A percentile compares a stretch with the other conserved stretches of the same genome.
Conservation (phyloP, 2,329 filamentous ascomycete genomes). For the Epichloe typhina region DNA sequence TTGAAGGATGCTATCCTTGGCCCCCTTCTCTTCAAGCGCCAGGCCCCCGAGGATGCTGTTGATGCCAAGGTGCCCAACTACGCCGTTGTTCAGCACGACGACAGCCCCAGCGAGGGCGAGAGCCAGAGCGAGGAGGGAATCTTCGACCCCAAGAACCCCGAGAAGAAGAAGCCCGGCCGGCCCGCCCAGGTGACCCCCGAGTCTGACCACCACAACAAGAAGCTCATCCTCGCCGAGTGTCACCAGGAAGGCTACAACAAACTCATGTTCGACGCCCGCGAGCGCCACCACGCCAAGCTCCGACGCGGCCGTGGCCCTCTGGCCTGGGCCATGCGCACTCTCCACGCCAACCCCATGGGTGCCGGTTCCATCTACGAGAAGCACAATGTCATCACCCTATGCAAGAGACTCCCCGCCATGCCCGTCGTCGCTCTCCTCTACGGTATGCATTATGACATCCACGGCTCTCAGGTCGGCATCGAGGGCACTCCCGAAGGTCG, state of each 20-base stretch:
- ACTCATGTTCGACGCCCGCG: slow-evolving; percentile 42
- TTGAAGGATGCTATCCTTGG: slow-evolving; percentile 51
- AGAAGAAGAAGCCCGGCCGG: background rate
- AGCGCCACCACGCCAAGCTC: slow-evolving; percentile 49
- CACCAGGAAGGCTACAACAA: slow-evolving; percentile 45
- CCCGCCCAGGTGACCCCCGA: slow-evolving; percentile 7
- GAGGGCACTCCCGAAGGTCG: slow-evolving; percentile 11
- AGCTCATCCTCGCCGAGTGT: slow-evolving; percentile 32
- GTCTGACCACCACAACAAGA: slow-evolving; percentile 33
- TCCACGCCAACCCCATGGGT: slow-evolving; percentile 61
- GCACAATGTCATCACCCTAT: slow-evolving; percentile 50
- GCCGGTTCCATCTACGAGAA: slow-evolving; percentile 61
- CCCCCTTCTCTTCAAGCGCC: slow-evolving; percentile 50
- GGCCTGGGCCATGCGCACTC: slow-evolving; percentile 72
- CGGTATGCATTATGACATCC: slow-evolving; percentile 71
- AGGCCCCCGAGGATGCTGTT: slow-evolving; percentile 37
- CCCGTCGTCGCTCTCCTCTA: slow-evolving; percentile 53
- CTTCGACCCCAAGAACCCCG: slow-evolving; percentile 11
- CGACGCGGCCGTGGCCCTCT: slow-evolving; percentile 50
- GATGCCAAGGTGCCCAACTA: slow-evolving; percentile 57
- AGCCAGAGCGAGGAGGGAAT: slow-evolving; percentile 14
- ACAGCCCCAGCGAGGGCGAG: slow-evolving; percentile 22
- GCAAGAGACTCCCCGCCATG: slow-evolving; percentile 56
- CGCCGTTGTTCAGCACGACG: slow-evolving; percentile 57
- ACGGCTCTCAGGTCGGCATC: slow-evolving; percentile 24